These are phyloP conservation scores for Brassica cretica DNA, from an alignment of 345 rosid genomes.

Conservation along the genomic window DNA sequence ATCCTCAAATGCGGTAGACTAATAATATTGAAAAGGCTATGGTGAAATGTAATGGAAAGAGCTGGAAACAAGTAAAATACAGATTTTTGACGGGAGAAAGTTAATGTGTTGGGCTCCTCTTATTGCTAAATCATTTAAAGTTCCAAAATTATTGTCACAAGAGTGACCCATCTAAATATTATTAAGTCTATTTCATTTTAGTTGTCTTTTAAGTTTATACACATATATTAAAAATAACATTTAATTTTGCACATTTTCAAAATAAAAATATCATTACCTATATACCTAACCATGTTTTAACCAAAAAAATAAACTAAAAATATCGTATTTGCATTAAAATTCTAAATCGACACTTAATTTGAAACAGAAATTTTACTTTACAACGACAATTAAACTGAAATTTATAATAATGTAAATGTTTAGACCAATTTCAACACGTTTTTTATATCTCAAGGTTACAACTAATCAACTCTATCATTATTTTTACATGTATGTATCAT, in stretches of 20 bases:
- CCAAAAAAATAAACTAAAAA: no score
- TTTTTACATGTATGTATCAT: neutral
- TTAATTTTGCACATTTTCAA: no score
- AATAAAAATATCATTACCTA: no score
- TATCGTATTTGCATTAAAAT: no score
- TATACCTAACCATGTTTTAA: no score
- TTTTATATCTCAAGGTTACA: neutral
- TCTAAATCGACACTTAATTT: no score
- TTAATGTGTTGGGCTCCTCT: conserved; percentile 20
- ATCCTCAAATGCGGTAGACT: neutral
- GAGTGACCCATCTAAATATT: conserved; percentile 11
- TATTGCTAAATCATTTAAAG: conserved; percentile 21
- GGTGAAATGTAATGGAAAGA: conserved; percentile 17
- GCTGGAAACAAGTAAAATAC: conserved; percentile 21
- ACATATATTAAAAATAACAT: no score
- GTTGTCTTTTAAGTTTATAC: no score
- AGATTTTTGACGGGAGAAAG: conserved; percentile 27
- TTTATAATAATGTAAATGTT: neutral
- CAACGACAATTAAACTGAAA: no score
- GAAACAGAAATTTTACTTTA: no score
- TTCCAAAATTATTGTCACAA: conserved; percentile 21
- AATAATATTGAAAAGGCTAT: neutral
- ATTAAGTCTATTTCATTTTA: no score
- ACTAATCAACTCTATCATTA: neutral
- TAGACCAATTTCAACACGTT: conserved; percentile 26